These are phyloP conservation scores for Coemansia guatemalensis DNA, from an alignment of 192 early-diverging fungal species.

Conservation along the genomic window DNA sequence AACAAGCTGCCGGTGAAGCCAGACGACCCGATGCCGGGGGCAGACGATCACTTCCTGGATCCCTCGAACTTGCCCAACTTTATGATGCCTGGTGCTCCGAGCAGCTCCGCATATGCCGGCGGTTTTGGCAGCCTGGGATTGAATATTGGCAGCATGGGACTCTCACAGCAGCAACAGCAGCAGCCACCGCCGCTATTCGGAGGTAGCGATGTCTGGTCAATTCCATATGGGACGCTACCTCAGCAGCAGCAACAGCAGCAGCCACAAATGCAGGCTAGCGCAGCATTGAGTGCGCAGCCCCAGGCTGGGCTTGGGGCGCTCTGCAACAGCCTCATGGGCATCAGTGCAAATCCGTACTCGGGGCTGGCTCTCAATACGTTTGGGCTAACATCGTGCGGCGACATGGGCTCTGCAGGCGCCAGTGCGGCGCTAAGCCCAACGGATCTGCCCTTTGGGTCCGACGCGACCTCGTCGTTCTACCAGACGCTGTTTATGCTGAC, in stretches of 20 bases:
- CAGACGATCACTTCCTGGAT: conserved; percentile 47
- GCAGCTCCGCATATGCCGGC: conserved; percentile 1
- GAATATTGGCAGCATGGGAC: background rate
- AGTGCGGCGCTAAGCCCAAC: conserved; percentile 6
- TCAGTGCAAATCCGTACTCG: conserved; percentile 10
- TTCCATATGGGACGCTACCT: conserved; percentile 11
- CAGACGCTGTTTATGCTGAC: conserved; percentile 30
- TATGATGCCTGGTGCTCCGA: conserved; percentile 23
- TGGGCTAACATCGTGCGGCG: conserved; percentile 4
- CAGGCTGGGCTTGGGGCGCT: conserved; percentile 22
- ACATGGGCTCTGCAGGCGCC: background rate
- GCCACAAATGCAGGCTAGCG: background rate
- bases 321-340: conserved; percentile 28
- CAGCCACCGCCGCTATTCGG: conserved; percentile 2
- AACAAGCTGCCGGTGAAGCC: conserved; percentile 51
- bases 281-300: conserved; percentile 1
- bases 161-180: conserved; percentile 8
- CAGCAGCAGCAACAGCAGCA: conserved; percentile 8
- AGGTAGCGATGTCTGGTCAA: conserved; percentile 7
- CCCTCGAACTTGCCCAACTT: conserved; percentile 50
- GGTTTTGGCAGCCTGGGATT: conserved; percentile 6
- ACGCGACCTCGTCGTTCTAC: conserved; percentile 21
- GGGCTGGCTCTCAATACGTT: conserved; percentile 10
- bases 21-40: conserved; percentile 29
- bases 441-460: conserved; percentile 13